Evolutionary conservation across 1,284 basidiomycete genomes (phyloP), one percentile per base, ranked within the genome.

Genomic region (Ceratobasidium sp.): DNA sequence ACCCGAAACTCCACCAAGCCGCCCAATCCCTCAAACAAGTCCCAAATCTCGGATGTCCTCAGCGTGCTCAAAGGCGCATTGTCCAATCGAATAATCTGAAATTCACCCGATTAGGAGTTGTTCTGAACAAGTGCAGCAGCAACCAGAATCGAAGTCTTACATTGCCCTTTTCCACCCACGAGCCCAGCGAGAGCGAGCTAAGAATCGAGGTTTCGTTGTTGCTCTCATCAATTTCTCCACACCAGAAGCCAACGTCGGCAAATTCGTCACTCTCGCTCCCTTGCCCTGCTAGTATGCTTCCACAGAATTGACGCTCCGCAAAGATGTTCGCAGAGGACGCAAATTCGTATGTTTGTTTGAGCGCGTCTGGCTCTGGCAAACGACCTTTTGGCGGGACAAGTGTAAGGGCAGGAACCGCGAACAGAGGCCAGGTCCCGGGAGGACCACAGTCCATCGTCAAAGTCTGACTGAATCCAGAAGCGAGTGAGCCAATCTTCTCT

Each of bases 251-350:
- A 14, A 72, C 43, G 34, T 74, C 74, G 12, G 65, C 53, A 30
- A 57, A 74, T 32, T 74, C 71, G 34, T 74, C 74, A 53, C 74
- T 74, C 46, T 74, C 74, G 59, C 74, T 74, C n/a, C 74, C 72
- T 46, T 48, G 72, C 34, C 74, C 74, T 26, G 60, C 74, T 4
- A 74, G 59, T 39, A 74, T 62, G 48, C 74, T 74, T n/a, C 65
- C 60, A 45, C 65, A 70, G 5, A 62, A 26, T 16, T 53, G 45
- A 3, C 58, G 28, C 30, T 65, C 53, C 41, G 71, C 74, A 21
- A 60, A 62, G 28, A 65, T 71, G 50, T 71, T 67, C 10, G 74
- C 53, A 14, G 74, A 43, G 30, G 53, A 55, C 5, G 59, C 43
- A 34, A 74, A 67, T 26, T 45, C 58, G 23, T 70, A 70, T 1